Evolutionary conservation across 495 filamentous ascomycete species (phyloP).

Genomic region (Penicillium coprophilum): DNA sequence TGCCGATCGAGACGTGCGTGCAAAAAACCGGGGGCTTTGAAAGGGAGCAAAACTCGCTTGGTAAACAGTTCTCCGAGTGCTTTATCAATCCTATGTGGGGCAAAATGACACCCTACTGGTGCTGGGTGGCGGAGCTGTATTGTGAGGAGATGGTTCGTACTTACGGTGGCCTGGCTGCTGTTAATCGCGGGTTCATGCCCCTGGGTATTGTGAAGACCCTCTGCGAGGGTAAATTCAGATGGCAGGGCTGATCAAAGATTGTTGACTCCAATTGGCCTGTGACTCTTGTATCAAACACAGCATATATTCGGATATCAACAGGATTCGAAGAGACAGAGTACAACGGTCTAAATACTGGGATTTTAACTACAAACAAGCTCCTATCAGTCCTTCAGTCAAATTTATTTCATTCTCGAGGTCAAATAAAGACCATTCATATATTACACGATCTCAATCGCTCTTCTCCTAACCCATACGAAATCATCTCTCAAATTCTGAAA

Average conservation of each 20-base stretch:
- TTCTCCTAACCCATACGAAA: too few relatives aligned
- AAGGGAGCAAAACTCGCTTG: slow-evolving; percentile 29
- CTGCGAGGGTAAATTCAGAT: slow-evolving; percentile 57
- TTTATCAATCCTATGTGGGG: slow-evolving; percentile 35
- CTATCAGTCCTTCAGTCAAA: too few relatives aligned
- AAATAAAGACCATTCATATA: too few relatives aligned
- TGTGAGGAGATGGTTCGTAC: slow-evolving; percentile 55
- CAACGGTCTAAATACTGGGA: too few relatives aligned
- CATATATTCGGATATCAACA: too few relatives aligned
- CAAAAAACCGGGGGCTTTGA: slow-evolving; percentile 28
- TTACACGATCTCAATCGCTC: too few relatives aligned
- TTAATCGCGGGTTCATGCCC: slow-evolving; percentile 59
- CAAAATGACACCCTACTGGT: slow-evolving; percentile 58
- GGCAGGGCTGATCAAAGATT: slow-evolving; percentile 46
- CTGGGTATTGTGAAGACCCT: slow-evolving; percentile 66
- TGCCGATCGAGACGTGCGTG: slow-evolving; percentile 40
- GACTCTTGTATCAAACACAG: neutral
- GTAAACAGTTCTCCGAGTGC: slow-evolving; percentile 11
- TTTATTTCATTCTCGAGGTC: too few relatives aligned
- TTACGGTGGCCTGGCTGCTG: slow-evolving; percentile 64
- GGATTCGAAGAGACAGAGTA: too few relatives aligned
- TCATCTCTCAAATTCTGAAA: too few relatives aligned
- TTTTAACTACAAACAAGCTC: too few relatives aligned
- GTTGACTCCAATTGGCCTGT: neutral
- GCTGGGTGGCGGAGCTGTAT: slow-evolving; percentile 61